Evolutionary conservation across 257 asterid genomes (phyloP), one percentile per base, ranked within the genome.

Genomic region (Handroanthus guayacan): DNA sequence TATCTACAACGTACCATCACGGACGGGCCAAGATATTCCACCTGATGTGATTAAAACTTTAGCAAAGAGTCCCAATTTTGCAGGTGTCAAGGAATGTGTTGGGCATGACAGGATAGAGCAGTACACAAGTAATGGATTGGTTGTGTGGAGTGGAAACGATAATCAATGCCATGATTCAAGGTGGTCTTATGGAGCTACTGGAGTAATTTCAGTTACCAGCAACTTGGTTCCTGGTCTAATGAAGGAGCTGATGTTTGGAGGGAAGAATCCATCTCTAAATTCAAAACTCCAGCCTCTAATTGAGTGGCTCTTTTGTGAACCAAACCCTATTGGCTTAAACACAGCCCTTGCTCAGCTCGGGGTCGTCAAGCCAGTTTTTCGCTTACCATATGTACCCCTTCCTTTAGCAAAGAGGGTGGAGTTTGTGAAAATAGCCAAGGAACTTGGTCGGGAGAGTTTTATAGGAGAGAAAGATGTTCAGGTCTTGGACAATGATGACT

Each of bases 71-170:
- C 86, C 89, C 41, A 90, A 91, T 84, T 78, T 91, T 74, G 96
- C 97, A 0, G 97, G 97, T 25, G 31, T 25, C 31, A 25, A 25
- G 31, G 31, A 25, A 25, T 25, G 31, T 25, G 31, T 25, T 25
- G 97, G 97, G 60, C 67, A 88, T 74, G 90, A 86, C 61, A 83
- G 97, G 61, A 86, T 93, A 8, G 84, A 87, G 81, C 79, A 84
- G 68, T 88, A 93, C 45, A 86, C 93, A 5, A 80, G 86, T 18
- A 78, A 64, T 2, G 98, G 91, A 11, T 44, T 90, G 3, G 90
- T 86, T 2, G 94, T 84, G 6, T 93, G 98, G 98, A 93, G 97
- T 60, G 97, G 95, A 54, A 91, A 93, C 43, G 96, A 93, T 38
- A 94, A 93, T 51, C 73, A 93, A 72, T 89, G 96, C 79, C 98